Percentiles rank a stretch among this genome's conserved stretches.
These are phyloP conservation scores for Caryopteris hybrid DNA, from an alignment of 305 asterid genomes.

Conservation along the genomic window DNA sequence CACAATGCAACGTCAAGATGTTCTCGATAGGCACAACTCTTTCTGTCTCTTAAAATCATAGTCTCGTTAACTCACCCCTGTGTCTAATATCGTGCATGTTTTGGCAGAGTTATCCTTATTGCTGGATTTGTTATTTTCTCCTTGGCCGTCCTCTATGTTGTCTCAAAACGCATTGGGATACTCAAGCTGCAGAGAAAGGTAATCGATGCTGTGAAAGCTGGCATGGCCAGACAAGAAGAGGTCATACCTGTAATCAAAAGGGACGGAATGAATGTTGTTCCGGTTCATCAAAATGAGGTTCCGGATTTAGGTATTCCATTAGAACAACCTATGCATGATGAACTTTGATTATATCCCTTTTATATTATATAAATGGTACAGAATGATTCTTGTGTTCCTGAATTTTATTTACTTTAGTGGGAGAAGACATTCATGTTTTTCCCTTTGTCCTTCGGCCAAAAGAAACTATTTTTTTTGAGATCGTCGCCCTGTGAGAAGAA, in stretches of 20 bases:
- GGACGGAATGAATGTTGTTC: constrained; percentile 39
- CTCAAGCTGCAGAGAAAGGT: constrained; percentile 80
- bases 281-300: constrained; percentile 34
- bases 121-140: constrained; percentile 72
- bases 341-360: constrained; percentile 41
- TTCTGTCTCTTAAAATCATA: not conserved
- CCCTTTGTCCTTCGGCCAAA: no score
- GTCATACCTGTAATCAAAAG: constrained; percentile 33
- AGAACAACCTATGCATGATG: constrained; percentile 68
- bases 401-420: no score
- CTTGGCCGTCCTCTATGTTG: constrained; percentile 90
- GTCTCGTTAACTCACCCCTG: not conserved
- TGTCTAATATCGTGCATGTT: constrained; percentile 13
- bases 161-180: constrained; percentile 82
- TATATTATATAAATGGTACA: not conserved
- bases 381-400: no score
- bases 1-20: constrained; percentile 87
- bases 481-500: no score
- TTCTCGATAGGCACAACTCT: constrained; percentile 61
- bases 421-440: no score
- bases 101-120: constrained; percentile 62
- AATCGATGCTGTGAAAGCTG: constrained; percentile 64
- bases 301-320: constrained; percentile 41
- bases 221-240: constrained; percentile 54
- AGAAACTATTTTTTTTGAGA: no score